Conservation (phyloP, 179 eudicot species). For the Drosera spatulata region DNA sequence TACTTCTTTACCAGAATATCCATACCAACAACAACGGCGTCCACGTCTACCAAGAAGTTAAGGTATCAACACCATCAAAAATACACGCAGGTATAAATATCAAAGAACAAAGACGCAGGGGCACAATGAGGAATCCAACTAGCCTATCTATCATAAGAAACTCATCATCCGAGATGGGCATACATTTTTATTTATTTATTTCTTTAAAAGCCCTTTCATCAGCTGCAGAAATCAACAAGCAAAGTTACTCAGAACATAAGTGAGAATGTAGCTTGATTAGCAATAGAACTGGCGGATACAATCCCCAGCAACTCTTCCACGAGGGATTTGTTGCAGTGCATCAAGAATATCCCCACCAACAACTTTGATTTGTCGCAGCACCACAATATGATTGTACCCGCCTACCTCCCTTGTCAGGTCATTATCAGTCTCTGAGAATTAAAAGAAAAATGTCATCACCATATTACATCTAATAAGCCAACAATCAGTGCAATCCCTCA, state of each 20-base stretch:
- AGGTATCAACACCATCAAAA: conserved; percentile 28
- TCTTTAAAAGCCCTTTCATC: no score
- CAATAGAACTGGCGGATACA: conserved; percentile 48
- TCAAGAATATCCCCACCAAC: conserved; percentile 84
- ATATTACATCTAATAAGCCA: no score
- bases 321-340: conserved; percentile 63
- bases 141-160: no score
- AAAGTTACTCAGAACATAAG: not conserved
- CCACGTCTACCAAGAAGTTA: conserved; percentile 69
- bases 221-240: not conserved
- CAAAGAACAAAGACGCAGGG: not conserved
- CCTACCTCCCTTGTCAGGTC: conserved; percentile 87
- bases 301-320: conserved; percentile 81
- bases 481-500: no score
- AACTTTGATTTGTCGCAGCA: conserved; percentile 60
- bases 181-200: no score
- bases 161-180: no score
- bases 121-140: no score
- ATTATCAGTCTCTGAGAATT: conserved; percentile 64
- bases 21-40: conserved; percentile 96
- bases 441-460: not conserved
- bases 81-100: not conserved
- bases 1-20: conserved; percentile 91
- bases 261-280: not conserved
- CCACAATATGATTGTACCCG: conserved; percentile 74